A percentile compares a stretch with the other conserved stretches of the same genome.
These are phyloP conservation scores for Solanum hybrid DNA, from an alignment of 305 asterid genomes.

Conservation along the genomic window DNA sequence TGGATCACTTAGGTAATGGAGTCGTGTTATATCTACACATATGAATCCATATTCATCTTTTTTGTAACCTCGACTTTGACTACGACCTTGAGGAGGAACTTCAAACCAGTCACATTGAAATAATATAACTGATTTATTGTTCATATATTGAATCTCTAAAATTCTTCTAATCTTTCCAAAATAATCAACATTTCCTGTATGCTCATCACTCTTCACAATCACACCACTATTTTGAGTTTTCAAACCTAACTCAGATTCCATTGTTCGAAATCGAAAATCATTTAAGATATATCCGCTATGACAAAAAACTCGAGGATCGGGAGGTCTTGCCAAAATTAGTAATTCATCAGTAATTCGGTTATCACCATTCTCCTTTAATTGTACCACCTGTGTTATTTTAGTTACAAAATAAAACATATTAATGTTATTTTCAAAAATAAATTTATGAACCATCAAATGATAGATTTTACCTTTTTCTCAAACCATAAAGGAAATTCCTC, in stretches of 20 bases:
- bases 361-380: background rate
- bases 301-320: background rate
- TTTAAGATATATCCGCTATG: background rate
- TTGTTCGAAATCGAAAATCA: background rate
- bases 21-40: background rate
- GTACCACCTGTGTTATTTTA: background rate
- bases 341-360: background rate
- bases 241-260: background rate
- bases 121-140: background rate
- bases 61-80: too few species aligned
- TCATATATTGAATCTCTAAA: background rate
- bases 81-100: too few species aligned
- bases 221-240: background rate
- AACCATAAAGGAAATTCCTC: too few species aligned
- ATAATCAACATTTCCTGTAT: background rate
- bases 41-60: too few species aligned
- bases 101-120: too few species aligned
- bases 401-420: background rate
- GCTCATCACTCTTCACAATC: background rate
- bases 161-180: background rate
- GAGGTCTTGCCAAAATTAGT: background rate
- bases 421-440: too few species aligned
- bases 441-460: too few species aligned
- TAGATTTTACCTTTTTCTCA: too few species aligned
- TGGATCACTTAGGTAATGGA: background rate